A percentile compares a stretch with the other conserved stretches of the same genome.
Conservation (phyloP, 352 stramenopile species). For the Labyrinthula sp. region DNA sequence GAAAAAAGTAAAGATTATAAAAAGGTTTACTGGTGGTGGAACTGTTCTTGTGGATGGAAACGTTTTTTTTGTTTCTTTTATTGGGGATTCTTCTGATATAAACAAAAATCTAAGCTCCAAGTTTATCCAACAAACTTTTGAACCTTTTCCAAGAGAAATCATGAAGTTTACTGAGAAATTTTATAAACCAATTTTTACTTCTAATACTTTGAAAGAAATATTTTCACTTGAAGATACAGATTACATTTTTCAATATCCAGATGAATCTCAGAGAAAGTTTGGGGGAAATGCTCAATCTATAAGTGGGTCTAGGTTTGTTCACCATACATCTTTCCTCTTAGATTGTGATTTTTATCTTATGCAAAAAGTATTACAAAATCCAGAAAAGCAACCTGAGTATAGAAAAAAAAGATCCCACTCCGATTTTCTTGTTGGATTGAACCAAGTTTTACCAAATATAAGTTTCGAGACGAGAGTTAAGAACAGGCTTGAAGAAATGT, state of each 20-base stretch:
- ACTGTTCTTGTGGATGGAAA: conserved; percentile 85
- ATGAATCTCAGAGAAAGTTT: conserved; percentile 75
- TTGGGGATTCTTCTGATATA: no score
- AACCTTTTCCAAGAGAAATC: conserved; percentile 34
- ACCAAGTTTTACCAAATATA: conserved; percentile 8
- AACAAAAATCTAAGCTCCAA: no score
- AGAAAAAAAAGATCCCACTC: conserved; percentile 63
- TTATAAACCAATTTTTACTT: conserved; percentile 34
- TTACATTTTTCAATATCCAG: no score
- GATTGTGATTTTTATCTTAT: conserved; percentile 77
- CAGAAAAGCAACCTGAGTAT: conserved; percentile 75
- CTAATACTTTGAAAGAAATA: conserved; percentile 27
- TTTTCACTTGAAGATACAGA: conserved; percentile 79
- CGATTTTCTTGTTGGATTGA: conserved; percentile 54
- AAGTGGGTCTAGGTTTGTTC: conserved; percentile 70
- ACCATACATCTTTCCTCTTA: conserved; percentile 93
- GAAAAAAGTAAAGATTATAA: conserved; percentile 52
- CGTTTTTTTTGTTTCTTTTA: conserved; percentile 70
- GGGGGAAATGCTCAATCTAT: conserved; percentile 85
- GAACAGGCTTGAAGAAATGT: no score
- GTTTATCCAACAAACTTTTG: no score
- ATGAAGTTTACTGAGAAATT: conserved; percentile 37
- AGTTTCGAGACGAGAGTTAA: no score
- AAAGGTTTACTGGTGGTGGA: conserved; percentile 81
- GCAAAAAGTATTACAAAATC: conserved; percentile 75